phyloP scores from a whole-genome alignment of 139 green algal species.

The Tetradesmus obliquus region DNA sequence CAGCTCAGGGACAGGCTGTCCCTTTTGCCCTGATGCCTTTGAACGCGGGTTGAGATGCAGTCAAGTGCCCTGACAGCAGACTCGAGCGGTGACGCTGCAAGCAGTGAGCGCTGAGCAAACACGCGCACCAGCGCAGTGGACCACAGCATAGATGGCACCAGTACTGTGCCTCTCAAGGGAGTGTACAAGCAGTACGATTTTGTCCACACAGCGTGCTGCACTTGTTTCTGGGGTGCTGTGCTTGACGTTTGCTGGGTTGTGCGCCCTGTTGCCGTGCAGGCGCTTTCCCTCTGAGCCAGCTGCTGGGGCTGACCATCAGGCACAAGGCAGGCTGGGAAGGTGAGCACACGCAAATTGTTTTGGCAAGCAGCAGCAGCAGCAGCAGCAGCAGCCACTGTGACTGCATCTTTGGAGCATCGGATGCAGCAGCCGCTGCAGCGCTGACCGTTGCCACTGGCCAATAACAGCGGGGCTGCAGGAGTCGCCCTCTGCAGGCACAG shows the following conservation, averaged over 20 bases:
- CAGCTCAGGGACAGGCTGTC: background rate
- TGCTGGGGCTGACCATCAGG: slow-evolving; percentile 37
- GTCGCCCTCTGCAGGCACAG: too few relatives aligned
- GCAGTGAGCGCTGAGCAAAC: too few relatives aligned
- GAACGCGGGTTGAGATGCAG: background rate
- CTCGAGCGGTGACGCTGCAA: too few relatives aligned
- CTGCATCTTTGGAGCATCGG: background rate
- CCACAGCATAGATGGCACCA: too few relatives aligned
- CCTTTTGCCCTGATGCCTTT: background rate
- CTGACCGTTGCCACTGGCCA: too few relatives aligned
- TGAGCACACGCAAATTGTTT: background rate
- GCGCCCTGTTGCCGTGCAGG: background rate
- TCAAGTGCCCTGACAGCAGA: too few relatives aligned
- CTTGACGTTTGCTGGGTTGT: background rate
- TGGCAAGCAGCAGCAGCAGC: background rate
- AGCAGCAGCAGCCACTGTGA: background rate
- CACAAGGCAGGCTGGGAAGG: slow-evolving; percentile 39
- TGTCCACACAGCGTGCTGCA: too few relatives aligned
- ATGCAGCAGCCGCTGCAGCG: background rate
- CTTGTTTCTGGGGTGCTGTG: background rate
- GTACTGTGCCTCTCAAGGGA: too few relatives aligned
- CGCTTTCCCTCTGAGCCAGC: slow-evolving; percentile 35
- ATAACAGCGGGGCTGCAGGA: too few relatives aligned
- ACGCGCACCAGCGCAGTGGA: too few relatives aligned
- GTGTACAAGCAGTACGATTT: too few relatives aligned